These are phyloP conservation scores for Gloeopeniophorella convolvens DNA, from an alignment of 768 basidiomycete genomes.

Conservation along the genomic window DNA sequence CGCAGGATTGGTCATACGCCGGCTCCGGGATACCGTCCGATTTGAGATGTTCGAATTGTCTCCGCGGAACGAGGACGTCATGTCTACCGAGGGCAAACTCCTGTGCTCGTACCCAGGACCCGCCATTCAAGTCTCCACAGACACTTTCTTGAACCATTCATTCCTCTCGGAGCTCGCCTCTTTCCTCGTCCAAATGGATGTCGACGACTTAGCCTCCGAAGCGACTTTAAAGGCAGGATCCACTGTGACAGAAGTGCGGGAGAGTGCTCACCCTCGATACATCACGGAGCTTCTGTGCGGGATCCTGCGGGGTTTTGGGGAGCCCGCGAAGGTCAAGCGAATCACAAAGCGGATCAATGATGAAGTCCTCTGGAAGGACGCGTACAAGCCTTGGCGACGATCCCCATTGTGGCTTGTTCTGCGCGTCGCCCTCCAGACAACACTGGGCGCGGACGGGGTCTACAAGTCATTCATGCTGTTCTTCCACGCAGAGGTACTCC, in stretches of 20 bases:
- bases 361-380: conserved; percentile 38
- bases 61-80: conserved; percentile 31
- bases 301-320: conserved; percentile 37
- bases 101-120: conserved; percentile 41
- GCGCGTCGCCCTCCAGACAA: conserved; percentile 37
- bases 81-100: conserved; percentile 37
- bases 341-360: conserved; percentile 42
- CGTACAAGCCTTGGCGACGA: conserved; percentile 41
- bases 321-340: conserved; percentile 25
- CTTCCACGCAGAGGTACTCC: conserved; percentile 22
- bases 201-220: conserved; percentile 31
- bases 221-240: conserved; percentile 30
- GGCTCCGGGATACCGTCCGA: conserved; percentile 21
- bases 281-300: conserved; percentile 43
- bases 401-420: conserved; percentile 45
- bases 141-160: conserved; percentile 23
- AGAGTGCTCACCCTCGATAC: conserved; percentile 39
- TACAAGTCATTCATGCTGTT: conserved; percentile 48
- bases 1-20: conserved; percentile 35
- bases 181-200: conserved; percentile 34
- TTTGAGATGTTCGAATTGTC: conserved; percentile 45
- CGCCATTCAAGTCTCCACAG: conserved; percentile 32
- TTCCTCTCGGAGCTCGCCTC: conserved; percentile 33
- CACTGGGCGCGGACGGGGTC: conserved; percentile 13
- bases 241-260: conserved; percentile 30